Evolutionary conservation across 2,329 filamentous ascomycete genomes (phyloP).

Genomic region (Emmonsia crescens): DNA sequence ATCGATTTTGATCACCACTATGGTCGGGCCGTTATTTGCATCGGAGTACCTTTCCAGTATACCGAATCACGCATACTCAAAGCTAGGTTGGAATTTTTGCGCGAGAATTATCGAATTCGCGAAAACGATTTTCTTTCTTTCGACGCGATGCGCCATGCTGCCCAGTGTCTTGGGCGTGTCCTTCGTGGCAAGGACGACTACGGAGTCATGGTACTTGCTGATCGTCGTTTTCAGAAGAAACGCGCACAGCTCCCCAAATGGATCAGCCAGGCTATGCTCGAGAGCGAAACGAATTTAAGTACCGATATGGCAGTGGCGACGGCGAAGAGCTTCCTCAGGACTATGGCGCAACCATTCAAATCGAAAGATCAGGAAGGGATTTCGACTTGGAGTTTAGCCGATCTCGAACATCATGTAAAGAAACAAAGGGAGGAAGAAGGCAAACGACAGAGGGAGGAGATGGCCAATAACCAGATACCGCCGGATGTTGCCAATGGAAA

Average conservation of each 20-base stretch:
- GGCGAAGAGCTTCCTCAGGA: constrained; percentile 78
- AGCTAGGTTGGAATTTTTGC: constrained; percentile 86
- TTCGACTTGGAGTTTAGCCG: constrained; percentile 76
- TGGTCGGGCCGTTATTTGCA: constrained; percentile 87
- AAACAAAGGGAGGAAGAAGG: constrained; percentile 65
- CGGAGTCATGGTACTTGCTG: constrained; percentile 97
- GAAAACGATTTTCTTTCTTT: constrained; percentile 98
- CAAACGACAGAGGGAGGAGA: constrained; percentile 51
- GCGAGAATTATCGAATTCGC: constrained; percentile 91
- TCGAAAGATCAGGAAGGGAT: constrained; percentile 79
- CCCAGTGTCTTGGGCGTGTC: constrained; percentile 90
- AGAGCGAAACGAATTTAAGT: constrained; percentile 78
- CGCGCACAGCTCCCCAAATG: constrained; percentile 84
- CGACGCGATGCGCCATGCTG: constrained; percentile 98
- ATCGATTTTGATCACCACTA: constrained; percentile 99
- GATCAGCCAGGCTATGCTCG: constrained; percentile 81
- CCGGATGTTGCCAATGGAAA: constrained; percentile 11
- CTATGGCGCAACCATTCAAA: constrained; percentile 85
- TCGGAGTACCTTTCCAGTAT: constrained; percentile 97
- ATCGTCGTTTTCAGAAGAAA: constrained; percentile 89
- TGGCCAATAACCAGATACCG: constrained; percentile 18
- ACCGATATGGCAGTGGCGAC: constrained; percentile 90
- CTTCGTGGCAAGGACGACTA: constrained; percentile 96
- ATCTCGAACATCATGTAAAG: constrained; percentile 56
- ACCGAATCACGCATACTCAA: constrained; percentile 96